Base-by-base conservation (phyloP, 495 filamentous ascomycete genomes). In the Polyplosphaeria fusca region DNA sequence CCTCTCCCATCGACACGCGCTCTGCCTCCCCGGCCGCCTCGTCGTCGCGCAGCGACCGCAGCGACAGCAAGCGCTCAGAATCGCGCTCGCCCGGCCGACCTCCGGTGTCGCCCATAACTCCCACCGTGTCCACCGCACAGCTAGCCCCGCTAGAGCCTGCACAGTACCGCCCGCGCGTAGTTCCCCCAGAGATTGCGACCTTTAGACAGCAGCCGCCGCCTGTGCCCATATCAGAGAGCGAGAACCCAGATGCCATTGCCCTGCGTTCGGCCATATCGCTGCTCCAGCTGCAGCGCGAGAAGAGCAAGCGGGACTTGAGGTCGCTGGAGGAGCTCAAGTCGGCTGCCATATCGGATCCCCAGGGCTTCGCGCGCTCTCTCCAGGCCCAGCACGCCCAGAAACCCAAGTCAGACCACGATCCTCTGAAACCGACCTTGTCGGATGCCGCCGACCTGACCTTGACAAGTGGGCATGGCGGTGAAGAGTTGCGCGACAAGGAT, bases 171-270 rank as follows among this genome's bases (percentile, higher is more conserved):
- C 19, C 52, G 23, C 49, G 28, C 9, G 38, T 50, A 7, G 38
- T 28, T 2, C 62, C 61, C 11, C 53, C 57, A 5, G 37, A 27
- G 26, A 48, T 22, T n/a, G 41, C 70, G 4, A 44, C 57, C 69
- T 79, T 68, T 53, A 70, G 73, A 0, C 72, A 70, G 2, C 74
- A 73, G 13, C 86, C 87, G 0, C 70, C 76, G 0, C 73, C 85
- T 0, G 75, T 81, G 12, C 85, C 89, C 11, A 83, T 95, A 63
- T 80, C 82, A 51, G 85, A 89, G 68, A 84, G 83, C 59, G 76
- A 81, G 44, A 94, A 94, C 63, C 82, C 88, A 3, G 91, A 96
- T 74, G 89, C 84, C 1, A 84, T 94, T 20, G 91, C 91, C 2
- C 76, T 96, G 24, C 81, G 84, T 32, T 84, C 85, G 19, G 86